Percentiles rank a stretch among this genome's conserved stretches.
Conservation (phyloP, 1,284 basidiomycete species). For the Polyporus tsugae region DNA sequence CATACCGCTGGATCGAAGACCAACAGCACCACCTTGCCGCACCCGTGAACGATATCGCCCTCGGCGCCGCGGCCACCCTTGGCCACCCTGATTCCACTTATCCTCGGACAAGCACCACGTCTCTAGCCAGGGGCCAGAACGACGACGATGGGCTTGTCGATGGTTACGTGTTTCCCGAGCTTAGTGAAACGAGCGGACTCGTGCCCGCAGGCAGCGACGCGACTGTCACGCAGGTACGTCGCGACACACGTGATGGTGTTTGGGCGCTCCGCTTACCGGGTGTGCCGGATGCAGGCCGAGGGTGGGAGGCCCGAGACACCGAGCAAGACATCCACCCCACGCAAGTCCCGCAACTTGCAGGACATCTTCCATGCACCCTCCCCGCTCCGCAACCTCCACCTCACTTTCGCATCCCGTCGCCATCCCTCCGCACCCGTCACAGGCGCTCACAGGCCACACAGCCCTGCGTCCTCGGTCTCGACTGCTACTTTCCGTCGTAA, state of each 20-base stretch:
- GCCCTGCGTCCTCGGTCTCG: constrained; percentile 31
- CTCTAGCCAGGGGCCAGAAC: constrained; percentile 42
- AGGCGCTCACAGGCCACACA: constrained; percentile 34
- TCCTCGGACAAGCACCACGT: constrained; percentile 51
- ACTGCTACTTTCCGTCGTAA: constrained; percentile 35
- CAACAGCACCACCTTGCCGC: constrained; percentile 50
- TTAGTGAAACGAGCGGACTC: constrained; percentile 42
- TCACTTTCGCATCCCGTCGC: constrained; percentile 55
- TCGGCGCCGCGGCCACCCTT: constrained; percentile 27
- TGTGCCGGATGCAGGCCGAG: constrained; percentile 26
- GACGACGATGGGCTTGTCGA: constrained; percentile 50
- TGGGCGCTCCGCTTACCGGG: constrained; percentile 30
- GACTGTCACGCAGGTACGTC: constrained; percentile 40
- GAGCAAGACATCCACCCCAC: constrained; percentile 48
- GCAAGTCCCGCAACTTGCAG: constrained; percentile 37
- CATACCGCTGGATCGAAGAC: constrained; percentile 75
- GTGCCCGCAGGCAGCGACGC: constrained; percentile 45
- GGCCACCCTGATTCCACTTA: constrained; percentile 62
- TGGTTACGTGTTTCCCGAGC: constrained; percentile 63
- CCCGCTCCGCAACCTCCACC: constrained; percentile 63
- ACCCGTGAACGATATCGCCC: background rate
- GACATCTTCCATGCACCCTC: constrained; percentile 55
- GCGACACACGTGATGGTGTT: constrained; percentile 39
- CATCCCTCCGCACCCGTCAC: constrained; percentile 45
- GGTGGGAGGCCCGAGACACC: constrained; percentile 33